Evolutionary conservation across 768 basidiomycete genomes (phyloP).

Genomic region (Sporobolomyces roseus): DNA sequence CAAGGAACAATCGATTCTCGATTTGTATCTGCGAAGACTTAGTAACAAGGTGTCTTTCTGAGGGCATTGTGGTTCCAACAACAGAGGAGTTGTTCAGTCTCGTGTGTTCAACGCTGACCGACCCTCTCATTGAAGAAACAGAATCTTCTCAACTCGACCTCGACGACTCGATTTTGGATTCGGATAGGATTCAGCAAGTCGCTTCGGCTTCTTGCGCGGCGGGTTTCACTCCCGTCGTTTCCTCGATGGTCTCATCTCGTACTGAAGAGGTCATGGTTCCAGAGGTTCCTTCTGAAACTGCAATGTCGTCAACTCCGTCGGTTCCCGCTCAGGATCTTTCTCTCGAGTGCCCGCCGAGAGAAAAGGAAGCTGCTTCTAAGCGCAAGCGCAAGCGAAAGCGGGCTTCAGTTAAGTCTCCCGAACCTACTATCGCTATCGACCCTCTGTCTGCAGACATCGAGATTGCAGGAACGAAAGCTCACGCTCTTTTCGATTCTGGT

Average conservation of each 20-base stretch:
- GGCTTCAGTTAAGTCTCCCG: neutral
- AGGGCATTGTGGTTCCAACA: neutral
- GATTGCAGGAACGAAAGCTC: neutral
- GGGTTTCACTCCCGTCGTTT: no score
- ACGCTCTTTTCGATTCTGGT: slow-evolving; percentile 11
- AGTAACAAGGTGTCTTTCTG: neutral
- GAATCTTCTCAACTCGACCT: neutral
- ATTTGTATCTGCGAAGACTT: neutral
- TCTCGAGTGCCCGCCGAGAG: neutral
- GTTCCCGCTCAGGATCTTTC: neutral
- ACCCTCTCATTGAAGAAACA: neutral
- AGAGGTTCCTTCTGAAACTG: no score
- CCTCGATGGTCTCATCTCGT: no score
- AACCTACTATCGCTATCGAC: neutral
- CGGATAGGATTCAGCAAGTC: no score
- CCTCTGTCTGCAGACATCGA: neutral
- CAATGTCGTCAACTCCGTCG: no score
- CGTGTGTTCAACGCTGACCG: neutral
- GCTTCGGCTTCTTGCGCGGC: no score
- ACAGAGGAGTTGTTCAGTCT: neutral
- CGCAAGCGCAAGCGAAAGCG: neutral
- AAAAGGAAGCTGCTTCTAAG: neutral
- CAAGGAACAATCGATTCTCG: neutral
- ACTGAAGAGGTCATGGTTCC: no score
- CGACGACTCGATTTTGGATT: neutral